Evolutionary conservation across 305 asterid species (phyloP).

Genomic region (Fraxinus nigra): DNA sequence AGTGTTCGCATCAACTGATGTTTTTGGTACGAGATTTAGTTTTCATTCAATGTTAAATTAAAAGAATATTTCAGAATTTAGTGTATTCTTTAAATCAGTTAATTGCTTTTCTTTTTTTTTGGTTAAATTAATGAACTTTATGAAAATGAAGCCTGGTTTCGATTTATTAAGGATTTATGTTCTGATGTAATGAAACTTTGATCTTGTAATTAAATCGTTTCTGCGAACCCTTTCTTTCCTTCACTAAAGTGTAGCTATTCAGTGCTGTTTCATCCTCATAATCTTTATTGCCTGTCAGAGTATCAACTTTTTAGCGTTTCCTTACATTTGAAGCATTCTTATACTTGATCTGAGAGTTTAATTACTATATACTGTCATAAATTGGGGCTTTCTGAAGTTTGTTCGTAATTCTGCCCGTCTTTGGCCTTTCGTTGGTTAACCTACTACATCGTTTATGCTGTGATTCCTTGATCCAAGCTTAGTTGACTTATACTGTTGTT

Average conservation of each 20-base stretch:
- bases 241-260: slow-evolving; percentile 18
- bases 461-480: slow-evolving; percentile 7
- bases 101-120: background rate
- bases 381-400: slow-evolving; percentile 13
- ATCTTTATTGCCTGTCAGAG: slow-evolving; percentile 9
- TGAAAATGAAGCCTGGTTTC: background rate
- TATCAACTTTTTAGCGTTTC: slow-evolving; percentile 7
- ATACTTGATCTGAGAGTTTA: slow-evolving; percentile 25
- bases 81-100: background rate
- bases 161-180: background rate
- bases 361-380: slow-evolving; percentile 18
- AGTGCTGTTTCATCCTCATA: slow-evolving; percentile 9
- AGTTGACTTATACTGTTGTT: slow-evolving; percentile 9
- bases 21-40: slow-evolving; percentile 45
- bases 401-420: slow-evolving; percentile 11
- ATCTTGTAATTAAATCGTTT: slow-evolving; percentile 13
- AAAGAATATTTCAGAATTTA: background rate
- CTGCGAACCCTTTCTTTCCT: slow-evolving; percentile 12
- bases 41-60: slow-evolving; percentile 22
- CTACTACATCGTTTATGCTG: slow-evolving; percentile 6
- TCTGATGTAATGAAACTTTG: background rate
- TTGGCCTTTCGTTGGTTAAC: slow-evolving; percentile 19
- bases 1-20: slow-evolving; percentile 41
- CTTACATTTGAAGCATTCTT: slow-evolving; percentile 16
- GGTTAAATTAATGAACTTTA: slow-evolving; percentile 6